These are phyloP conservation scores for Sphagnurus paluster DNA, from an alignment of 1,284 basidiomycete genomes.

Conservation along the genomic window DNA sequence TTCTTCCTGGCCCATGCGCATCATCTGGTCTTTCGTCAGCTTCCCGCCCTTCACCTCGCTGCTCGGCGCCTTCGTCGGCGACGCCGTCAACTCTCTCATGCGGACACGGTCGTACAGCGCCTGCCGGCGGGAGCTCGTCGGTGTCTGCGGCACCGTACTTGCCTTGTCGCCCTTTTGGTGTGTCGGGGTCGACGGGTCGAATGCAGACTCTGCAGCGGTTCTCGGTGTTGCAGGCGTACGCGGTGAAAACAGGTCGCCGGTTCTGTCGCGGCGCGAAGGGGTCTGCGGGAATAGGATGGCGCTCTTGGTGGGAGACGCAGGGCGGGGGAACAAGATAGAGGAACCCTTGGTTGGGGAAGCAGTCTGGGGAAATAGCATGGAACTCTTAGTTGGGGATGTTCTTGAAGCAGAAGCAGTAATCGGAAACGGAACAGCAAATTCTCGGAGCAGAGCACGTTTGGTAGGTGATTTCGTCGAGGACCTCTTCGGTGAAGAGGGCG, in stretches of 20 bases:
- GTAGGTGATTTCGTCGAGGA: constrained; percentile 44
- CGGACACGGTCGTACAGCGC: constrained; percentile 79
- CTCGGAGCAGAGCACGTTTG: constrained; percentile 41
- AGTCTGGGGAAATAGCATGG: constrained; percentile 53
- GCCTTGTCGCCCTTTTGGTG: constrained; percentile 58
- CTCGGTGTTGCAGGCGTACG: constrained; percentile 49
- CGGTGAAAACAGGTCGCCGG: constrained; percentile 39
- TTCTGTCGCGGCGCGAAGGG: constrained; percentile 43
- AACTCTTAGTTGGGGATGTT: constrained; percentile 41
- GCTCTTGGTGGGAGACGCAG: constrained; percentile 39
- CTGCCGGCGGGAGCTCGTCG: constrained; percentile 69
- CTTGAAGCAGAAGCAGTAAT: constrained; percentile 35
- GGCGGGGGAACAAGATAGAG: constrained; percentile 3
- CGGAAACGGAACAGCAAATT: constrained; percentile 55
- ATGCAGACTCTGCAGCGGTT: constrained; percentile 31
- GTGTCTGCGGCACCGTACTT: constrained; percentile 61
- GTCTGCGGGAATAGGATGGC: constrained; percentile 54
- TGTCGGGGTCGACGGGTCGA: constrained; percentile 63
- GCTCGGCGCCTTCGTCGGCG: constrained; percentile 60
- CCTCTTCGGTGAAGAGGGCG: constrained; percentile 42
- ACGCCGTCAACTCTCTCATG: constrained; percentile 62
- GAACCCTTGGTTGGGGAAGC: constrained; percentile 35
- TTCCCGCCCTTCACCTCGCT: constrained; percentile 40
- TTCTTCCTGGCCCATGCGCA: constrained; percentile 73
- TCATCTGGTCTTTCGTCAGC: constrained; percentile 63